phyloP scores from a whole-genome alignment of 2,329 filamentous ascomycete genomes.

The Gaeumannomyces tritici region DNA sequence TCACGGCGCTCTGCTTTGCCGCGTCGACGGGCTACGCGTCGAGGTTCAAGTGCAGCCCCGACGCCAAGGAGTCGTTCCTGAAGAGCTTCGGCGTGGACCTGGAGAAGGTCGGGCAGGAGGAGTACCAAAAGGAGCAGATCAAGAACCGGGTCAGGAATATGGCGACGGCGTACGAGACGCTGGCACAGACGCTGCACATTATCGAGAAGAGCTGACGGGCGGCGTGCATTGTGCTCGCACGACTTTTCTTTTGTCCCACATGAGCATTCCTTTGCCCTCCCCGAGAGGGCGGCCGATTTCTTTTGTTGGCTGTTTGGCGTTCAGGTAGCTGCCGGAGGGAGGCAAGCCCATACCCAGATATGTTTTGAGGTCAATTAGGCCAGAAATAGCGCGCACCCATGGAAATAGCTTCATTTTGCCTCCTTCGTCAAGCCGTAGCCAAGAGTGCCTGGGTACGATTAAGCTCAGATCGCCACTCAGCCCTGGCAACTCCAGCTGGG shows the following conservation, averaged over 20 bases:
- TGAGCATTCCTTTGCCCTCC: too few species aligned
- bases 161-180: not conserved
- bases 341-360: not conserved
- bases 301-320: not conserved
- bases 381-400: not conserved
- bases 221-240: not conserved
- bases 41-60: not conserved
- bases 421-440: too few species aligned
- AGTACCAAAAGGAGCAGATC: not conserved
- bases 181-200: not conserved
- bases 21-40: not conserved
- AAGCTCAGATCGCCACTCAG: not conserved
- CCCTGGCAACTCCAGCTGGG: too few species aligned
- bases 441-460: not conserved
- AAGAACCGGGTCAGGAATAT: not conserved
- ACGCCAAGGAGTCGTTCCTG: not conserved
- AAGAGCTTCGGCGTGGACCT: not conserved
- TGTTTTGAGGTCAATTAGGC: not conserved
- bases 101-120: not conserved
- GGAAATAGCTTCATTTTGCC: not conserved
- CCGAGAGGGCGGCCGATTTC: not conserved
- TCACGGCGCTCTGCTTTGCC: not conserved
- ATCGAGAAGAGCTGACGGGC: not conserved
- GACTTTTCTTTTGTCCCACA: not conserved
- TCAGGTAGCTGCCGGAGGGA: not conserved